A percentile compares a stretch with the other conserved stretches of the same genome.
Conservation (phyloP, 164 flowering plant genomes). For the Protea cynaroides region DNA sequence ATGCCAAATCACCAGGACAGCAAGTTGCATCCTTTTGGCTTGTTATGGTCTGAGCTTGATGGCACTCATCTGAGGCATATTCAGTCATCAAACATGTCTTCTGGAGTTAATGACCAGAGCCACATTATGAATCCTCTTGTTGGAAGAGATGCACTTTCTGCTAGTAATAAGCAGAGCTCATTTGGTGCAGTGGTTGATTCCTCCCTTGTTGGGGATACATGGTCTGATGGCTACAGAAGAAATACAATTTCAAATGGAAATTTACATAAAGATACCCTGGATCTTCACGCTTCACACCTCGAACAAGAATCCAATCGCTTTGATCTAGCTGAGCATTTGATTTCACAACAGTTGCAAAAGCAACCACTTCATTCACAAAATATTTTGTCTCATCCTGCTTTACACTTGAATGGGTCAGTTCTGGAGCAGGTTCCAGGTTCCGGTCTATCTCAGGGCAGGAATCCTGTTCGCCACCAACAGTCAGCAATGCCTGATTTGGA, state of each 20-base stretch:
- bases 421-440: slow-evolving; percentile 39
- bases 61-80: slow-evolving; percentile 29
- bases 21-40: slow-evolving; percentile 72
- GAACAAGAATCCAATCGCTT: slow-evolving; percentile 42
- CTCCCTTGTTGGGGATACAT: slow-evolving; percentile 36
- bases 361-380: slow-evolving; percentile 51
- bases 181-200: slow-evolving; percentile 33
- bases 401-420: slow-evolving; percentile 34
- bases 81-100: slow-evolving; percentile 33
- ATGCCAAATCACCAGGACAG: slow-evolving; percentile 33
- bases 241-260: slow-evolving; percentile 27
- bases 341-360: slow-evolving; percentile 48
- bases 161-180: slow-evolving; percentile 16
- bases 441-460: slow-evolving; percentile 18
- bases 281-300: slow-evolving; percentile 29
- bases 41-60: slow-evolving; percentile 79
- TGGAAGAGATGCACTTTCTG: slow-evolving; percentile 28
- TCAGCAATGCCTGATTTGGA: slow-evolving; percentile 48
- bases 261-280: slow-evolving; percentile 32
- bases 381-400: slow-evolving; percentile 24
- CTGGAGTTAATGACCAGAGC: slow-evolving; percentile 21
- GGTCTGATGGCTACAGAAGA: slow-evolving; percentile 44
- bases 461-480: slow-evolving; percentile 30
- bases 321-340: slow-evolving; percentile 47
- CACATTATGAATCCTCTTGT: slow-evolving; percentile 16